Conservation (phyloP, 2,329 filamentous ascomycete species). For the Penicillium fuscoglaucum region DNA sequence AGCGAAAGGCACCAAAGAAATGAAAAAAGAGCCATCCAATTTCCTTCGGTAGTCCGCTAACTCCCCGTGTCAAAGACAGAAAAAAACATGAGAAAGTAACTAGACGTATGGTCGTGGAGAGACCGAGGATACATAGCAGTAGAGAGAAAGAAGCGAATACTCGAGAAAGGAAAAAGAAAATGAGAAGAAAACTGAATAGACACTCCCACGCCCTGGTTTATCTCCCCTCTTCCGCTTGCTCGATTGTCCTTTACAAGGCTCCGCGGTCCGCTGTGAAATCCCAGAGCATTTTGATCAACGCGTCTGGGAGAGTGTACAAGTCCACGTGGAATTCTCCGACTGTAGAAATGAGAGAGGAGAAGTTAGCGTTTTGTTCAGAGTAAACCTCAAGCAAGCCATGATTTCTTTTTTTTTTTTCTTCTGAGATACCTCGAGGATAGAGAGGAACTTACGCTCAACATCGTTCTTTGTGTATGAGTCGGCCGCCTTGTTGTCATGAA, state of each 20-base stretch:
- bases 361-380: constrained; percentile 20
- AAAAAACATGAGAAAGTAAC: constrained; percentile 12
- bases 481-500: constrained; percentile 92
- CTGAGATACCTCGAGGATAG: not conserved
- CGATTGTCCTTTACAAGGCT: constrained; percentile 29
- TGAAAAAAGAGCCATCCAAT: constrained; percentile 20
- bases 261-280: constrained; percentile 66
- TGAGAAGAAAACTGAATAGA: constrained; percentile 9
- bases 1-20: not conserved
- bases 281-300: constrained; percentile 90
- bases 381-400: not conserved
- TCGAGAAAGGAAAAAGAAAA: constrained; percentile 11
- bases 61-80: constrained; percentile 19
- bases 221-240: not conserved
- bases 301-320: constrained; percentile 92
- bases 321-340: constrained; percentile 98
- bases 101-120: constrained; percentile 3
- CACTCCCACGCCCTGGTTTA: not conserved
- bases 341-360: constrained; percentile 43
- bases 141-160: constrained; percentile 4
- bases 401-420: not conserved
- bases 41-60: constrained; percentile 21
- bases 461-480: constrained; percentile 98
- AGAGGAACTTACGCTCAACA: constrained; percentile 75
- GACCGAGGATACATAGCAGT: constrained; percentile 4